Evolutionary conservation across 169 alveolate genomes (phyloP).

Genomic region (Blepharisma undulans): DNA sequence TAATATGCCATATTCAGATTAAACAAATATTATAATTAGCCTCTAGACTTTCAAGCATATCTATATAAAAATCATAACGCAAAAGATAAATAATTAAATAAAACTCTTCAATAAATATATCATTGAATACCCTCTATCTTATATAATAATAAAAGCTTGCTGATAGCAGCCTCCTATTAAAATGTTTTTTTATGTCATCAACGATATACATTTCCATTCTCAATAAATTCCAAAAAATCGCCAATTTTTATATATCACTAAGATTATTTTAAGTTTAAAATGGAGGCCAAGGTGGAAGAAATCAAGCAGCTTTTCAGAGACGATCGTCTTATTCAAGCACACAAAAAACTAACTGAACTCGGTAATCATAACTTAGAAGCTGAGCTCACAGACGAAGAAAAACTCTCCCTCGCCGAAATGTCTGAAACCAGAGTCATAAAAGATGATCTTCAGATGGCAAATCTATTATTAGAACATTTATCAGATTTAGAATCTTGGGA

Average conservation of each 20-base stretch:
- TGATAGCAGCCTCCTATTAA: neutral
- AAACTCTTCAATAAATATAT: neutral
- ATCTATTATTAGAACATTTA: neutral
- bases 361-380: neutral
- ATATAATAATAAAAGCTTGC: neutral
- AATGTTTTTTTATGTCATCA: neutral
- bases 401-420: neutral
- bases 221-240: neutral
- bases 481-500: conserved; percentile 15
- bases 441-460: neutral
- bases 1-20: neutral
- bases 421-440: neutral
- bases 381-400: neutral
- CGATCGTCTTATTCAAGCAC: neutral
- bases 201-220: neutral
- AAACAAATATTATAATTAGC: neutral
- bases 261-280: neutral
- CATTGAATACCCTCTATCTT: neutral
- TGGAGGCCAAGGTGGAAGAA: neutral
- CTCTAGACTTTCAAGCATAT: neutral
- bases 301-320: neutral
- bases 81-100: no score
- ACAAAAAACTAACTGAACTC: neutral
- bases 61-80: neutral
- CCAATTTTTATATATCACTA: neutral